Conservation (phyloP, 768 basidiomycete genomes). For the Agaricus blazei region DNA sequence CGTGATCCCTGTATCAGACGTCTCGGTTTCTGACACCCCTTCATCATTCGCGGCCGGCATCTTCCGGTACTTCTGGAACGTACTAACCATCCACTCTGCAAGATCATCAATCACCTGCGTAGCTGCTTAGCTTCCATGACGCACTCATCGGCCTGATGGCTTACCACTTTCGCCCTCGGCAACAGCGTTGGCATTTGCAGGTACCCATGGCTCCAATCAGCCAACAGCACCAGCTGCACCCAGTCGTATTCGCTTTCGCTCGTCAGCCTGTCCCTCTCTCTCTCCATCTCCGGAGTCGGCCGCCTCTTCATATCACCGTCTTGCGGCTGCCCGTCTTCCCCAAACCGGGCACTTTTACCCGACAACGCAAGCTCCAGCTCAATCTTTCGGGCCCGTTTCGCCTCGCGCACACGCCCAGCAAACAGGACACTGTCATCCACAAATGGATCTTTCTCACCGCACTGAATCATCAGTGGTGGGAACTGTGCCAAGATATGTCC, state of each 20-base stretch:
- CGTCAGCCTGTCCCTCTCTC: constrained; percentile 55
- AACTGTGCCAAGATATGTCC: constrained; percentile 81
- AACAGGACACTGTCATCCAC: constrained; percentile 98
- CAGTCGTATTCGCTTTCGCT: constrained; percentile 86
- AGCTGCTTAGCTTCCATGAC: constrained; percentile 1
- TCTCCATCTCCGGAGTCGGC: constrained; percentile 36
- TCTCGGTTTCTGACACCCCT: constrained; percentile 41
- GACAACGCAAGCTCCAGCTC: constrained; percentile 62
- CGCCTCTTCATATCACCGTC: constrained; percentile 26
- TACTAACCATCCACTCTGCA: constrained; percentile 87
- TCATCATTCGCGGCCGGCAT: constrained; percentile 11
- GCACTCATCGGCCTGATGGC: constrained; percentile 11
- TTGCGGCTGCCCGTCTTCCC: constrained; percentile 62
- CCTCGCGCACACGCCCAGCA: constrained; percentile 90
- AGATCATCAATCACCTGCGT: constrained; percentile 65
- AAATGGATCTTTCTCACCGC: constrained; percentile 91
- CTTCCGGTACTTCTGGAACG: constrained; percentile 45
- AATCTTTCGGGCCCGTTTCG: constrained; percentile 77
- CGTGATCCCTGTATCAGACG: constrained; percentile 65
- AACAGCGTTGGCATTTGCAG: constrained; percentile 91
- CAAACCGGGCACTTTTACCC: constrained; percentile 59
- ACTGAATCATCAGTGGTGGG: constrained; percentile 90
- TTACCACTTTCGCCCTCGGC: constrained; percentile 65
- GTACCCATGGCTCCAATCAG: constrained; percentile 97
- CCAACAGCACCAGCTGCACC: constrained; percentile 91